These are phyloP conservation scores for Pueraria montana DNA, from an alignment of 306 rosid genomes.

Conservation along the genomic window DNA sequence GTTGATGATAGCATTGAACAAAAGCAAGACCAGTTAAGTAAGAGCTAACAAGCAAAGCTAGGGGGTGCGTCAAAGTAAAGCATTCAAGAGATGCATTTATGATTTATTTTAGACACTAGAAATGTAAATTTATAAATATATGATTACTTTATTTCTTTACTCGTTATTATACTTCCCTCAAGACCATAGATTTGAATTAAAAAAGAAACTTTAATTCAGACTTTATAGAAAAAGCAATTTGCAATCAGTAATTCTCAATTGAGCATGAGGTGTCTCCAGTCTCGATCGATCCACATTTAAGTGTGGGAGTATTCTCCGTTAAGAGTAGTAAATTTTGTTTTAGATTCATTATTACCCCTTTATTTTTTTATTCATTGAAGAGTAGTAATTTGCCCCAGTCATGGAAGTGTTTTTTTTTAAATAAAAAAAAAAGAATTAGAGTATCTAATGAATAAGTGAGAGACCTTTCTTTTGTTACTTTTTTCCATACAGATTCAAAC, in stretches of 20 bases:
- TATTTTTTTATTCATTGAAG: no score
- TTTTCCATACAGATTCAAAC: no score
- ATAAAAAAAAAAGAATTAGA: no score
- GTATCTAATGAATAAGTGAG: no score
- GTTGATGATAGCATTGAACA: slow-evolving; percentile 51
- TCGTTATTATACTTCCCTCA: neutral
- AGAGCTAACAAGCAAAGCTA: slow-evolving; percentile 32
- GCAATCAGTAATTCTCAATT: neutral
- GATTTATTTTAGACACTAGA: neutral
- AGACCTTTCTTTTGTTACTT: no score
- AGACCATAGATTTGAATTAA: no score
- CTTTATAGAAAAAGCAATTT: neutral
- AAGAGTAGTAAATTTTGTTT: no score
- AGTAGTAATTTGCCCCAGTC: no score
- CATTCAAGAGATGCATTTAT: neutral
- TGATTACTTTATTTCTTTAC: neutral
- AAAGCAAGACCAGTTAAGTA: slow-evolving; percentile 59
- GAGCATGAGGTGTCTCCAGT: neutral
- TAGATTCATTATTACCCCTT: no score
- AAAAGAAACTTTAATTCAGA: neutral
- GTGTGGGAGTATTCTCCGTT: neutral
- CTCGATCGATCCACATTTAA: neutral
- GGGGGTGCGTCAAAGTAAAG: neutral
- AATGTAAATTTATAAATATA: neutral
- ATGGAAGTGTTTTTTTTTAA: no score